Percentiles rank a stretch among this genome's conserved stretches.
Evolutionary conservation across 805 yeast genomes (phyloP).

Genomic region (Clavispora asparagi): DNA sequence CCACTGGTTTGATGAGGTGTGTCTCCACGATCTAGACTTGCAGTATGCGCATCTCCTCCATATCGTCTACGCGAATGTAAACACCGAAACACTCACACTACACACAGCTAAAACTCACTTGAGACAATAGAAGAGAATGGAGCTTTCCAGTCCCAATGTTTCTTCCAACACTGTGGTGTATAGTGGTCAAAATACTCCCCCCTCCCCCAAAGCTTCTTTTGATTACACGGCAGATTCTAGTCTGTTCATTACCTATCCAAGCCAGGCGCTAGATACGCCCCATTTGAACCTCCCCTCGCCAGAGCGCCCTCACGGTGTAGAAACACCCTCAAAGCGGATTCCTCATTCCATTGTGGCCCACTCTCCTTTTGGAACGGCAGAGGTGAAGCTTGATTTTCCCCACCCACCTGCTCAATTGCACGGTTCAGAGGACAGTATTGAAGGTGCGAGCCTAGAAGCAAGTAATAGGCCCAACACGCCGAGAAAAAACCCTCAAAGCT

Average conservation of each 20-base stretch:
- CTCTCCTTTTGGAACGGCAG: neutral
- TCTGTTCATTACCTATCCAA: slow-evolving; percentile 14
- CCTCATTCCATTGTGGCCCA: neutral
- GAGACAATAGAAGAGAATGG: neutral
- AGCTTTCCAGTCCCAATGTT: neutral
- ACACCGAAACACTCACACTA: neutral
- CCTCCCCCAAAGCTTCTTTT: neutral
- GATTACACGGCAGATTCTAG: slow-evolving; percentile 12
- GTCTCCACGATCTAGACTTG: neutral
- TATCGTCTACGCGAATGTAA: slow-evolving; percentile 1
- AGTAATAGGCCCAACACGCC: too few relatives aligned
- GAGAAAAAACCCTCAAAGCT: too few relatives aligned
- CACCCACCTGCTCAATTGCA: neutral
- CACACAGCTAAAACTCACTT: neutral
- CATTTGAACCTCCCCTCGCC: neutral
- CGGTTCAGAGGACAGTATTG: too few relatives aligned
- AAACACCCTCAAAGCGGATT: neutral
- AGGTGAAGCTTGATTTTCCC: neutral
- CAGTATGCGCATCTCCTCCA: neutral
- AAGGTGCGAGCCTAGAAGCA: too few relatives aligned
- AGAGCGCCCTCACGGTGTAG: too few relatives aligned
- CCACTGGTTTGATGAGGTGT: neutral
- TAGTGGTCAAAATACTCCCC: neutral
- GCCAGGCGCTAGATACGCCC: neutral
- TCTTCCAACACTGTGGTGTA: neutral